phyloP scores from a whole-genome alignment of 75 land plant species.

The Gnetum montanum region DNA sequence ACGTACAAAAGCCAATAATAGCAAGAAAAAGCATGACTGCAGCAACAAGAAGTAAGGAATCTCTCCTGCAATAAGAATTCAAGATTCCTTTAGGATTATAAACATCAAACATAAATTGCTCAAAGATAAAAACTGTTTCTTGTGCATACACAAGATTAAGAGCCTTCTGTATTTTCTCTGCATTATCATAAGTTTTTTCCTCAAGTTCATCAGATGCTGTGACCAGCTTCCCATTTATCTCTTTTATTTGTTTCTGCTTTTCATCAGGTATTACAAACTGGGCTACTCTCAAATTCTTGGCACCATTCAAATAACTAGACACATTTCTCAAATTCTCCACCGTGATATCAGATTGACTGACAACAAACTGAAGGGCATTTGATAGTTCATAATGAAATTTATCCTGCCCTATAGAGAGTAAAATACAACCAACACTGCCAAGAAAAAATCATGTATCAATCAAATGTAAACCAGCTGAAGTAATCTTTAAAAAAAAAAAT shows the following conservation, averaged over 20 bases:
- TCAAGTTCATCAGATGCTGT: constrained; percentile 39
- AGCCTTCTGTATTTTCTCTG: constrained; percentile 37
- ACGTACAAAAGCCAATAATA: constrained; percentile 69
- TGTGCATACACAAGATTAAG: constrained; percentile 64
- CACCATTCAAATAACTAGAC: constrained; percentile 43
- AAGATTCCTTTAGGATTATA: neutral
- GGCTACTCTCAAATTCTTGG: constrained; percentile 55
- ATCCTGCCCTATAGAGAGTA: constrained; percentile 4
- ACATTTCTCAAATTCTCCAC: constrained; percentile 68
- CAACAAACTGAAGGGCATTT: constrained; percentile 1
- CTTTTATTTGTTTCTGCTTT: constrained; percentile 40
- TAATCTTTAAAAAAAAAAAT: constrained; percentile 42
- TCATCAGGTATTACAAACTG: constrained; percentile 42
- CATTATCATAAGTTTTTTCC: constrained; percentile 58
- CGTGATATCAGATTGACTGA: constrained; percentile 58
- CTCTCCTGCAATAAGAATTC: constrained; percentile 33
- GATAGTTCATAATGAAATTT: constrained; percentile 4
- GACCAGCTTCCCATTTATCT: constrained; percentile 44
- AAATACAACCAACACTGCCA: neutral
- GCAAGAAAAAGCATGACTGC: constrained; percentile 69
- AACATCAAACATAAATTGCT: neutral
- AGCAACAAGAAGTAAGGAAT: constrained; percentile 48
- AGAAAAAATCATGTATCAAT: neutral
- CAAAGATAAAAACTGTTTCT: neutral
- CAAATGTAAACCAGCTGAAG: neutral